Evolutionary conservation across 1,139 yeast species (phyloP).

Genomic region (Yamadazyma sp.): DNA sequence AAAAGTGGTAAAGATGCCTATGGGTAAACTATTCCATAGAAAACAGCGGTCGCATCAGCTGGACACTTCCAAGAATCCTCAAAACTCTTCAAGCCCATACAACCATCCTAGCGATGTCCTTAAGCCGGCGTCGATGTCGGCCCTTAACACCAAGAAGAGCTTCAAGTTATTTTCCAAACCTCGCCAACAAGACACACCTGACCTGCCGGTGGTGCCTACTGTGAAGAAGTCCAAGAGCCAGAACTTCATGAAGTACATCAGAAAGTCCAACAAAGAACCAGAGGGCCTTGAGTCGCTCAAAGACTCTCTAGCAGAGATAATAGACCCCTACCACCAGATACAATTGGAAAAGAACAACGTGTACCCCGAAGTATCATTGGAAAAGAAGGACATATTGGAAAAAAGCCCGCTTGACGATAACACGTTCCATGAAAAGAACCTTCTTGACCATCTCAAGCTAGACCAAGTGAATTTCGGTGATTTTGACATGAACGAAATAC

Average conservation of each 20-base stretch:
- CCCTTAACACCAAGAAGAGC: too few species aligned
- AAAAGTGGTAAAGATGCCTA: background rate
- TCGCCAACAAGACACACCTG: too few species aligned
- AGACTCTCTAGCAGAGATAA: conserved; percentile 4
- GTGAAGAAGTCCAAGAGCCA: conserved; percentile 7
- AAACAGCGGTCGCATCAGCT: background rate
- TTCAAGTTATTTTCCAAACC: too few species aligned
- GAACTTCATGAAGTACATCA: conserved; percentile 9
- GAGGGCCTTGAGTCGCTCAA: too few species aligned
- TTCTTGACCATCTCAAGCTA: background rate
- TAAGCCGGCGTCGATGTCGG: too few species aligned
- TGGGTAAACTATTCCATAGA: background rate
- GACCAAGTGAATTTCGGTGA: background rate
- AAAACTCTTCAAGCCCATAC: too few species aligned
- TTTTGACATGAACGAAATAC: conserved; percentile 1
- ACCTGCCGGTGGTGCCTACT: too few species aligned
- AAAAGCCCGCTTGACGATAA: background rate
- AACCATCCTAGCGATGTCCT: too few species aligned
- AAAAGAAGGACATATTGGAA: too few species aligned
- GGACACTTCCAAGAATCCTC: too few species aligned
- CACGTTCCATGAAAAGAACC: conserved; percentile 1
- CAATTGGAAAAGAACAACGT: too few species aligned
- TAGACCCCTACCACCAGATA: background rate
- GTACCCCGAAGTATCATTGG: too few species aligned
- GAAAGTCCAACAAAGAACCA: background rate